Percentiles rank a stretch among this genome's conserved stretches.
These are phyloP conservation scores for Bruguiera hainesii DNA, from an alignment of 441 rosid genomes.

Conservation along the genomic window DNA sequence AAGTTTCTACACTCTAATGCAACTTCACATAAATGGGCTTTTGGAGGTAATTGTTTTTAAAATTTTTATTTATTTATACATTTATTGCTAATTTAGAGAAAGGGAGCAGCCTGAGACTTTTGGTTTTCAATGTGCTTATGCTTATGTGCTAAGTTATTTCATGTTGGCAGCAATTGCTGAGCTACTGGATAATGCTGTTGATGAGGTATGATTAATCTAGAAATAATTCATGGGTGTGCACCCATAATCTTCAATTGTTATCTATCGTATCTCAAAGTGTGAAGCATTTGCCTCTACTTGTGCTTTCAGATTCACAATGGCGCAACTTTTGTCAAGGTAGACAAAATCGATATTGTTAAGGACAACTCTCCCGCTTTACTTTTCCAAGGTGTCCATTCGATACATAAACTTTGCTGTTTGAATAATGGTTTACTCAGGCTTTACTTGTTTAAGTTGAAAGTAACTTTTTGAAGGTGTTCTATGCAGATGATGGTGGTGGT, in stretches of 20 bases:
- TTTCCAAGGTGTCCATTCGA: slow-evolving; percentile 51
- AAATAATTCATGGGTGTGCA: too few relatives aligned
- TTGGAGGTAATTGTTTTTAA: slow-evolving; percentile 57
- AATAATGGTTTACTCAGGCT: background rate
- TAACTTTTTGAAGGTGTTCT: slow-evolving; percentile 14
- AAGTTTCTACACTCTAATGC: slow-evolving; percentile 98
- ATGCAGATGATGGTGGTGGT: slow-evolving; percentile 92
- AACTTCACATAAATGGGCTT: slow-evolving; percentile 98
- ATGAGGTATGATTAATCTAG: slow-evolving; percentile 51
- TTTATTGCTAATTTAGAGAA: background rate
- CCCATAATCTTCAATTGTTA: too few relatives aligned
- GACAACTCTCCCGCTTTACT: slow-evolving; percentile 84
- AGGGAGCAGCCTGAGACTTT: background rate
- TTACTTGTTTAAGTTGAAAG: background rate
- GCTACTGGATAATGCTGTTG: slow-evolving; percentile 92
- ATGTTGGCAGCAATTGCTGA: slow-evolving; percentile 84
- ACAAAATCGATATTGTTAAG: slow-evolving; percentile 64
- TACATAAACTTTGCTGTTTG: slow-evolving; percentile 4
- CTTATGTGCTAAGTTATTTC: background rate
- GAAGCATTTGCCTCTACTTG: too few relatives aligned
- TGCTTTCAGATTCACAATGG: slow-evolving; percentile 67
- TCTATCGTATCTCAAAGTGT: too few relatives aligned
- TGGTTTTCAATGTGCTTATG: slow-evolving; percentile 1
- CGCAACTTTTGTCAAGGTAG: slow-evolving; percentile 83
- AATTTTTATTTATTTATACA: background rate